Conservation (phyloP, 2,329 filamentous ascomycete genomes). For the Venturia nashicola region DNA sequence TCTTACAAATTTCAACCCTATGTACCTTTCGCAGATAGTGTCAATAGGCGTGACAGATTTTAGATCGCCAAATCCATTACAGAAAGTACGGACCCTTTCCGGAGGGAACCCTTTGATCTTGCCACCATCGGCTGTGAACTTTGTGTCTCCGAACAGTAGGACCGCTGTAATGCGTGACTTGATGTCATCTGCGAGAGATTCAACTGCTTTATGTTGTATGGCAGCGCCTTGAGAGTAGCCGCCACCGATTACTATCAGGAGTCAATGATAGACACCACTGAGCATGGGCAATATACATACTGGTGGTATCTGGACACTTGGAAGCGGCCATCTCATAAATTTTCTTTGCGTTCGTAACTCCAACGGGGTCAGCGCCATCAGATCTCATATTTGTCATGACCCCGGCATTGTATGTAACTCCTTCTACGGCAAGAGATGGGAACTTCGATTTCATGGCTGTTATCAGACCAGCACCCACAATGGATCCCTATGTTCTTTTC, state of each 20-base stretch:
- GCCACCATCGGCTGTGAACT: slow-evolving; percentile 25
- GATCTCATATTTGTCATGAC: neutral
- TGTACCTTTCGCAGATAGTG: slow-evolving; percentile 24
- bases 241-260: neutral
- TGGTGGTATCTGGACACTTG: neutral
- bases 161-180: neutral
- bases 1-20: neutral
- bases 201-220: neutral
- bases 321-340: neutral
- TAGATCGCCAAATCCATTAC: slow-evolving; percentile 13
- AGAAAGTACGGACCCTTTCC: slow-evolving; percentile 23
- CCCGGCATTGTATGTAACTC: neutral
- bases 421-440: neutral
- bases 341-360: neutral
- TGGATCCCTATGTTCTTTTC: neutral
- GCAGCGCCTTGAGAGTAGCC: slow-evolving; percentile 6
- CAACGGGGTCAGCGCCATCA: neutral
- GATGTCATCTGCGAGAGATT: neutral
- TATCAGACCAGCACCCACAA: neutral
- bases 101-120: slow-evolving; percentile 22
- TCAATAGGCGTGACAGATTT: slow-evolving; percentile 15
- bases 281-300: neutral
- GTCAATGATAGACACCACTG: neutral
- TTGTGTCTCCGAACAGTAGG: slow-evolving; percentile 8
- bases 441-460: neutral